These are phyloP conservation scores for Pythium guiyangense DNA, from an alignment of 352 stramenopile species.

Conservation along the genomic window DNA sequence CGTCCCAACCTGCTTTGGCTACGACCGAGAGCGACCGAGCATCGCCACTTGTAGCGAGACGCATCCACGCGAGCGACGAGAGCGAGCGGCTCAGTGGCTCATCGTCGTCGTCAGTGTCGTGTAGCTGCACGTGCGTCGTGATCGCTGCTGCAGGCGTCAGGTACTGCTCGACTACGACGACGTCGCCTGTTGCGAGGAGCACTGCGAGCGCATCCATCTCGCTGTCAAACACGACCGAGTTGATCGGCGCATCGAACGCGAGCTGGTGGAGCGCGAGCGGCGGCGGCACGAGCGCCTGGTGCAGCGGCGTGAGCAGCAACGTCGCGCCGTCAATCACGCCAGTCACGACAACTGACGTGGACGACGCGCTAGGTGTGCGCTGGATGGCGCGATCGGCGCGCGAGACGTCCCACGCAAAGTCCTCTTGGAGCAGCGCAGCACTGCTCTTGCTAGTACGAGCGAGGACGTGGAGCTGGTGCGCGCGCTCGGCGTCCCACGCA, in stretches of 20 bases:
- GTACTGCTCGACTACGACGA: constrained; percentile 49
- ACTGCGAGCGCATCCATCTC: constrained; percentile 31
- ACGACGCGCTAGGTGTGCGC: neutral
- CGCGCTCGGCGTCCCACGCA: constrained; percentile 52
- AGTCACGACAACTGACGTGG: constrained; percentile 33
- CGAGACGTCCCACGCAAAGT: constrained; percentile 49
- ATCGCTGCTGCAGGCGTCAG: constrained; percentile 11
- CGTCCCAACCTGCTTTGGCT: constrained; percentile 25
- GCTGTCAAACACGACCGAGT: constrained; percentile 52
- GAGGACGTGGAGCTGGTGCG: constrained; percentile 35
- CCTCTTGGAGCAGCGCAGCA: constrained; percentile 30
- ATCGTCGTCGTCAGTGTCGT: neutral
- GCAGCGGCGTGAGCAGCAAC: constrained; percentile 64
- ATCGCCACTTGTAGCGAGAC: constrained; percentile 4
- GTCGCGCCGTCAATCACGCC: constrained; percentile 56
- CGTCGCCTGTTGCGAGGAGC: constrained; percentile 30
- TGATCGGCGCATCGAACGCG: constrained; percentile 36
- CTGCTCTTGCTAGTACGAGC: constrained; percentile 7
- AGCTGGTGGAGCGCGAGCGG: constrained; percentile 47
- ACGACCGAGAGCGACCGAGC: constrained; percentile 17
- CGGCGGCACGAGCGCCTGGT: constrained; percentile 61
- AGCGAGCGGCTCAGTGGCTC: constrained; percentile 1
- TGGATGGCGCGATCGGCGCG: constrained; percentile 11
- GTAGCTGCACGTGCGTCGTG: neutral
- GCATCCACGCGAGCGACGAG: constrained; percentile 33